Evolutionary conservation across 768 basidiomycete species (phyloP).

Genomic region (Glaciozyma martinii): DNA sequence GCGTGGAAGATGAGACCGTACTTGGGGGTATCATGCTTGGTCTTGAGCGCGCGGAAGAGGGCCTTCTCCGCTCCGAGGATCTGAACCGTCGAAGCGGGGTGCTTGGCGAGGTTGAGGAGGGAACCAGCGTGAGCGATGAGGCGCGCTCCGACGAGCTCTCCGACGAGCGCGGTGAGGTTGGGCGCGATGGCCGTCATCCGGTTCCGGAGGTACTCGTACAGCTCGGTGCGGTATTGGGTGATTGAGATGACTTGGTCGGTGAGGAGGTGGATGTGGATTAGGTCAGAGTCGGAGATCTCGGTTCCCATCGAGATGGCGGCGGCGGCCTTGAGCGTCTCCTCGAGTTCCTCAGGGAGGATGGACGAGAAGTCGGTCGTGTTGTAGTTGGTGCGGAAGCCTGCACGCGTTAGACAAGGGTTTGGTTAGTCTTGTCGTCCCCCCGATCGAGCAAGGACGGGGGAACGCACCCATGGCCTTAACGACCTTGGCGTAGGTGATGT

Average conservation of each 20-base stretch:
- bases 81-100: slow-evolving; percentile 47
- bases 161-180: slow-evolving; percentile 79
- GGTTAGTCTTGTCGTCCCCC: too few relatives aligned
- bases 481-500: slow-evolving; percentile 90
- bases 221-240: slow-evolving; percentile 83
- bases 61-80: slow-evolving; percentile 48
- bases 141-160: slow-evolving; percentile 67
- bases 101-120: slow-evolving; percentile 45
- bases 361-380: slow-evolving; percentile 71
- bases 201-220: slow-evolving; percentile 92
- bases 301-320: slow-evolving; percentile 99
- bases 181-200: slow-evolving; percentile 98
- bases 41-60: slow-evolving; percentile 46
- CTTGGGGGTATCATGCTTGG: slow-evolving; percentile 55
- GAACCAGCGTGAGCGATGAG: slow-evolving; percentile 53
- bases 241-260: slow-evolving; percentile 99
- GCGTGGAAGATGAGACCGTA: slow-evolving; percentile 99
- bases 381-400: slow-evolving; percentile 92
- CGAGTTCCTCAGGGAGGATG: slow-evolving; percentile 93
- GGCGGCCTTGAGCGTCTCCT: slow-evolving; percentile 85
- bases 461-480: slow-evolving; percentile 73
- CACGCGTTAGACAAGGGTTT: too few relatives aligned
- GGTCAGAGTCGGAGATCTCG: slow-evolving; percentile 94
- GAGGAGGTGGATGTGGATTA: slow-evolving; percentile 89
- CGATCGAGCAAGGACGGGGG: background rate